phyloP scores from a whole-genome alignment of 2,329 filamentous ascomycete genomes.

The Nemania bipapillata region DNA sequence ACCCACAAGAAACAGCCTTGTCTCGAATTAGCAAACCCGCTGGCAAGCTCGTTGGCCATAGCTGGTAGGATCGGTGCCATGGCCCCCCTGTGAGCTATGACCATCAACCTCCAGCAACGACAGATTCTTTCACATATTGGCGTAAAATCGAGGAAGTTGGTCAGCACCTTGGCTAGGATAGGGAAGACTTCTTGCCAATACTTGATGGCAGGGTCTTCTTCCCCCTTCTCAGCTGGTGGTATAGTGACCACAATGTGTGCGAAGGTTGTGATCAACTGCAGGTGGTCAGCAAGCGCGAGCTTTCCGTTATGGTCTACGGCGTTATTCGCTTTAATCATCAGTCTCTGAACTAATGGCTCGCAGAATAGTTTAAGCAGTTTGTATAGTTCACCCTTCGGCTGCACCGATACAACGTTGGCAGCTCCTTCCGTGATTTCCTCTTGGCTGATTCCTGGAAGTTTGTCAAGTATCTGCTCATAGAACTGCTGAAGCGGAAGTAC shows the following conservation, averaged over 20 bases:
- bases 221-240: conserved; percentile 75
- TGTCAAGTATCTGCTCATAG: conserved; percentile 89
- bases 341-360: conserved; percentile 84
- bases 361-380: conserved; percentile 90
- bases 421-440: conserved; percentile 97
- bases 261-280: conserved; percentile 92
- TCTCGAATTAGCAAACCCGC: conserved; percentile 83
- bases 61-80: conserved; percentile 85
- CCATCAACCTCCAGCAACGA: conserved; percentile 95
- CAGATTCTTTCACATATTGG: conserved; percentile 95
- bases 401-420: conserved; percentile 87
- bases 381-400: conserved; percentile 83
- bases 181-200: conserved; percentile 97
- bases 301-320: conserved; percentile 86
- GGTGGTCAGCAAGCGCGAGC: conserved; percentile 87
- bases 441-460: conserved; percentile 84
- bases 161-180: conserved; percentile 83
- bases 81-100: conserved; percentile 91
- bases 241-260: conserved; percentile 75
- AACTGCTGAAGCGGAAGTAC: conserved; percentile 89
- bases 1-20: conserved; percentile 99
- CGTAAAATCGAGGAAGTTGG: conserved; percentile 84
- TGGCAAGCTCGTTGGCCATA: conserved; percentile 87
- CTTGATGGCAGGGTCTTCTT: conserved; percentile 89
- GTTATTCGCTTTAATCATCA: conserved; percentile 87